Base-by-base conservation (phyloP, 345 rosid genomes). In the Psidium friedrichsthalianum region DNA sequence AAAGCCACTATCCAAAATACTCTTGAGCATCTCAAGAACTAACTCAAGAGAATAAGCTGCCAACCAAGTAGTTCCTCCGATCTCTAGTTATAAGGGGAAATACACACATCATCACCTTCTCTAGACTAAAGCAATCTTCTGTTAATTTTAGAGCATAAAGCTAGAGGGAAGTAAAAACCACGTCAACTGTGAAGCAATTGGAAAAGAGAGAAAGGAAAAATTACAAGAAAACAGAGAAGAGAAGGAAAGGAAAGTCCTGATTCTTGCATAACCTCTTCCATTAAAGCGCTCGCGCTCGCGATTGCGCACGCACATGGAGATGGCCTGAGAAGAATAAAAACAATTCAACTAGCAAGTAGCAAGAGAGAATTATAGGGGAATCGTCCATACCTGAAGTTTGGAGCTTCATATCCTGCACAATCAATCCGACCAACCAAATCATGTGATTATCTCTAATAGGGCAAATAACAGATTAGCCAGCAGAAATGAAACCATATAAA, bases 361-460 rank as follows among this genome's bases (percentile, higher is more conserved):
- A 14, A 51, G 56, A 25, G 27, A 13, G 36, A 61, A 16, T 27
- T 61, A 61, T 14, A 61, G 74, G 11, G 40, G 85, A 85, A 86
- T 90, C 42, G 92, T 93, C 84, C 86, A 64, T 89, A 89, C 93
- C 93, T 90, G 82, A 89, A 87, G 58, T 86, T 90, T 27, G 92
- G 93, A 59, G 92, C 92, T 89, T 90, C 93, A 82, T 61, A 91
- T 40, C 93, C 92, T 91, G 89, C 86, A 87, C 20, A 51, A 83
- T 14, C 52, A 51, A 51, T 21, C 40, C 74, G 21, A 61, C 74
- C 74, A 61, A 61, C 40, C 21, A 15, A 61, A 61, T 61, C 74
- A 61, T 6, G 40, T 3, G 74, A 61, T 14, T 29, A 61, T 21
- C 74, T 61, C 18, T 29, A 5, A 61, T 9, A 61, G 74, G 40